phyloP scores from a whole-genome alignment of 345 rosid genomes.

The Sapria himalayana region DNA sequence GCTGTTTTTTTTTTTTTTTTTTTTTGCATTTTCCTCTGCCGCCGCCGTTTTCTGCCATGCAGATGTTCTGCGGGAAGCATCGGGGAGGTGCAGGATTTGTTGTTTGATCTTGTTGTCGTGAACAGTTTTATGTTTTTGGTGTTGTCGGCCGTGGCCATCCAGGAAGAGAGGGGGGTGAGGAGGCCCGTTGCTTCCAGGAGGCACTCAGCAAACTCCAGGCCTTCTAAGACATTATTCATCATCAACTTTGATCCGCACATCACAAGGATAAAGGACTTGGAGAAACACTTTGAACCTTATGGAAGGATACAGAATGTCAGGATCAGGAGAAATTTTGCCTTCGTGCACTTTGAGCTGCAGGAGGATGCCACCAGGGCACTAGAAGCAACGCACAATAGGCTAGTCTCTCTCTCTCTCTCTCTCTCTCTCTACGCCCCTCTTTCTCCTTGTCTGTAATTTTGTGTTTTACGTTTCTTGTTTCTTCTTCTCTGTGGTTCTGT shows the following conservation, averaged over 20 bases:
- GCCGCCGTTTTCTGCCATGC: too few species aligned
- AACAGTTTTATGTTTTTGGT: conserved; percentile 8
- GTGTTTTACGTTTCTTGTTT: neutral
- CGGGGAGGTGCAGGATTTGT: too few species aligned
- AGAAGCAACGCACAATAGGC: conserved; percentile 73
- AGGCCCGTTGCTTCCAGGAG: conserved; percentile 43
- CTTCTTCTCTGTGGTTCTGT: conserved; percentile 1
- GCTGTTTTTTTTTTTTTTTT: neutral
- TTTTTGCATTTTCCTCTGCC: too few species aligned
- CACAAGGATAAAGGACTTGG: conserved; percentile 77
- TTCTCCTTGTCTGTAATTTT: conserved; percentile 3
- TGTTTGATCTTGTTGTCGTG: neutral
- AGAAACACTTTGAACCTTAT: conserved; percentile 84
- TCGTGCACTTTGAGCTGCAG: conserved; percentile 69
- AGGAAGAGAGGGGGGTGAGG: conserved; percentile 64
- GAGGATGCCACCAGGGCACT: conserved; percentile 82
- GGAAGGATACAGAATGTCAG: conserved; percentile 79
- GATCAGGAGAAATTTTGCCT: conserved; percentile 89
- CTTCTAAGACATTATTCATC: conserved; percentile 85
- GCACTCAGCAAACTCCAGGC: conserved; percentile 40
- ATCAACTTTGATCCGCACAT: conserved; percentile 73
- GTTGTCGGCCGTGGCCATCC: too few species aligned
- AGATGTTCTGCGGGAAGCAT: too few species aligned
- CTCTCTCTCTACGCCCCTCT: neutral
- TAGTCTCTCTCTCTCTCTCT: neutral